Conservation (phyloP, 805 yeast species). For the Lipomyces kockii region DNA sequence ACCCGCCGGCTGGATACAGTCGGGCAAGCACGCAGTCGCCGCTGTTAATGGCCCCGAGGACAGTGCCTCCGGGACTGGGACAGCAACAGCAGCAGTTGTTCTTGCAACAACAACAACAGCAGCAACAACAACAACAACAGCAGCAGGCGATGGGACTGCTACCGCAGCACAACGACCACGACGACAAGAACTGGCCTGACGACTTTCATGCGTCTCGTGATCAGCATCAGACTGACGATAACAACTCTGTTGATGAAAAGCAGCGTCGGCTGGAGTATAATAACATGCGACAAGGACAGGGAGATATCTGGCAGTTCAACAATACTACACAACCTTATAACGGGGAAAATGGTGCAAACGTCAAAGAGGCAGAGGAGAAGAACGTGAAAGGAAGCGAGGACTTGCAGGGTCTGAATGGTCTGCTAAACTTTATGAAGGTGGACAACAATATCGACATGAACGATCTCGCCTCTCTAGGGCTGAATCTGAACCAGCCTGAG, state of each 20-base stretch:
- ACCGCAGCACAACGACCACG: constrained; percentile 13
- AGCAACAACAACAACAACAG: constrained; percentile 21
- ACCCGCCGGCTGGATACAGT: constrained; percentile 9
- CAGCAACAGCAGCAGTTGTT: constrained; percentile 12
- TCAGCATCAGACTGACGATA: background rate
- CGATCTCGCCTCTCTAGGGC: constrained; percentile 69
- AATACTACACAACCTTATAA: background rate
- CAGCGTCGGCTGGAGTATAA: constrained; percentile 23
- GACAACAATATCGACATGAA: constrained; percentile 63
- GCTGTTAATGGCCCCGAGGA: constrained; percentile 20
- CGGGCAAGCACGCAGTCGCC: constrained; percentile 34
- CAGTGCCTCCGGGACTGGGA: constrained; percentile 26
- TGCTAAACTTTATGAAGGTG: constrained; percentile 62
- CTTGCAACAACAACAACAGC: constrained; percentile 19
- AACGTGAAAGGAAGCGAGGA: constrained; percentile 52
- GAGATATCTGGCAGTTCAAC: constrained; percentile 12
- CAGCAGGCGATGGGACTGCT: constrained; percentile 21
- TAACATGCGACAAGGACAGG: constrained; percentile 14
- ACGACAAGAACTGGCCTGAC: constrained; percentile 22
- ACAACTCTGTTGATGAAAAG: constrained; percentile 13
- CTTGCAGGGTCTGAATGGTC: constrained; percentile 66
- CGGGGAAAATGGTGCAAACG: constrained; percentile 2
- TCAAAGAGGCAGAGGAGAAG: background rate
- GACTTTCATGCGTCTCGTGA: background rate
- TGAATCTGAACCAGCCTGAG: constrained; percentile 56